A percentile compares a stretch with the other conserved stretches of the same genome.
Evolutionary conservation across 2,329 filamentous ascomycete genomes (phyloP).

Genomic region (Cryphonectria nitschkei): DNA sequence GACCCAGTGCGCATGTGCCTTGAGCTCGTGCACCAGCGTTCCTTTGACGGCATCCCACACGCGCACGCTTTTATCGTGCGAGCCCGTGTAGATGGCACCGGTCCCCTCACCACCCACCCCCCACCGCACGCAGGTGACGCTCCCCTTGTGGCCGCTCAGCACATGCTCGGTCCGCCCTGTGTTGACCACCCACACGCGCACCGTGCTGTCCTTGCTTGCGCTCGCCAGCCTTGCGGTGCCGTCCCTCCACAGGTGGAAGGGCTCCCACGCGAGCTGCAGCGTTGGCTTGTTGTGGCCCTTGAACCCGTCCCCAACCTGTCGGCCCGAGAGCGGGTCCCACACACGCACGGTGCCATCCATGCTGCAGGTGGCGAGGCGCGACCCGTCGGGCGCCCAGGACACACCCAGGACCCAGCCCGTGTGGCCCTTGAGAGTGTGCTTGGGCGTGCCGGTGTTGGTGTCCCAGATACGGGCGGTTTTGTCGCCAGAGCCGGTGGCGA

Average conservation of each 20-base stretch:
- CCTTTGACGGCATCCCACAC: slow-evolving; percentile 85
- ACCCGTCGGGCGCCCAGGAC: slow-evolving; percentile 83
- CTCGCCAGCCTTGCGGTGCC: slow-evolving; percentile 82
- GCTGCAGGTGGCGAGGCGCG: slow-evolving; percentile 81
- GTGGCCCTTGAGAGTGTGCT: slow-evolving; percentile 84
- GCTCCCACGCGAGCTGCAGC: slow-evolving; percentile 88
- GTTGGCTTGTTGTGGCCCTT: slow-evolving; percentile 91
- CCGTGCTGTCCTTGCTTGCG: slow-evolving; percentile 86
- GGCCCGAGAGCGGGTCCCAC: slow-evolving; percentile 85
- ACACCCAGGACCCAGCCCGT: slow-evolving; percentile 89
- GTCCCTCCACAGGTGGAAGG: slow-evolving; percentile 79
- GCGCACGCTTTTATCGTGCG: slow-evolving; percentile 90
- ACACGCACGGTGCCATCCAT: slow-evolving; percentile 92
- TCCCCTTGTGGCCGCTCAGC: slow-evolving; percentile 85
- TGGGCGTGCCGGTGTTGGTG: slow-evolving; percentile 87
- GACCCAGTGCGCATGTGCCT: slow-evolving; percentile 88
- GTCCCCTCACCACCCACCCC: slow-evolving; percentile 65
- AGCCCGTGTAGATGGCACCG: slow-evolving; percentile 79
- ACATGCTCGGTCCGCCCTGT: slow-evolving; percentile 79
- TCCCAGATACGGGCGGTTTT: slow-evolving; percentile 93
- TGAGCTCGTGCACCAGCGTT: slow-evolving; percentile 77
- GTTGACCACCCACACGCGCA: slow-evolving; percentile 84
- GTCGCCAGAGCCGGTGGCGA: slow-evolving; percentile 90
- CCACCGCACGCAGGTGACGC: slow-evolving; percentile 91
- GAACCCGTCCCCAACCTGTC: slow-evolving; percentile 68